Percentiles rank a stretch among this genome's conserved stretches.
Conservation (phyloP, 2,329 filamentous ascomycete species). For the Ophiobolus disseminans region DNA sequence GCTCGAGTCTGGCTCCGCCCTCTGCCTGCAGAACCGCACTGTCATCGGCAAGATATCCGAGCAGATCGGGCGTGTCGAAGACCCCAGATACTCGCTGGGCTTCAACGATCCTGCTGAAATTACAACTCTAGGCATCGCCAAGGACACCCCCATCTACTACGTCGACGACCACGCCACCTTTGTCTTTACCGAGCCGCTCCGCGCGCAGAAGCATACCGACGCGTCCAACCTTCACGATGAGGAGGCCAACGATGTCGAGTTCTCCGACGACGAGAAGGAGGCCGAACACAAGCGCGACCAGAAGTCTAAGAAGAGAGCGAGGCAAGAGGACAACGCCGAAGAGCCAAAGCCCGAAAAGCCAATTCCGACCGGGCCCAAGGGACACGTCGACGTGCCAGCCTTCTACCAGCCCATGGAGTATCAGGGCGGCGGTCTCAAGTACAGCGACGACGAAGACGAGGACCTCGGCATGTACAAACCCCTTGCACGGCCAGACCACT, state of each 20-base stretch:
- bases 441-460: slow-evolving; percentile 54
- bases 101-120: slow-evolving; percentile 76
- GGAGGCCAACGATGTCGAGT: slow-evolving; percentile 90
- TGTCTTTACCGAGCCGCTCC: slow-evolving; percentile 85
- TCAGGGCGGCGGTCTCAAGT: slow-evolving; percentile 49
- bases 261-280: slow-evolving; percentile 96
- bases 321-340: slow-evolving; percentile 37
- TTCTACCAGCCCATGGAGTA: slow-evolving; percentile 35
- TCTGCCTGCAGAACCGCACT: slow-evolving; percentile 77
- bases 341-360: slow-evolving; percentile 27
- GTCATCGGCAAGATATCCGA: slow-evolving; percentile 86
- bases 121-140: slow-evolving; percentile 68
- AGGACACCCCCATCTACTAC: slow-evolving; percentile 78
- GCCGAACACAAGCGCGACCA: slow-evolving; percentile 70
- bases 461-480: slow-evolving; percentile 57
- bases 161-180: slow-evolving; percentile 78
- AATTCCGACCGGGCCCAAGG: slow-evolving; percentile 31
- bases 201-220: slow-evolving; percentile 83
- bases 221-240: slow-evolving; percentile 96
- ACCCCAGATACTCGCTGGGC: slow-evolving; percentile 83
- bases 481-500: slow-evolving; percentile 55
- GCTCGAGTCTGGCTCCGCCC: slow-evolving; percentile 80
- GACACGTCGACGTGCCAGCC: slow-evolving; percentile 24
- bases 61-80: slow-evolving; percentile 82
- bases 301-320: slow-evolving; percentile 66